Base-by-base conservation (phyloP, 2,329 filamentous ascomycete species). In the Ploettnerulaceae sp. region DNA sequence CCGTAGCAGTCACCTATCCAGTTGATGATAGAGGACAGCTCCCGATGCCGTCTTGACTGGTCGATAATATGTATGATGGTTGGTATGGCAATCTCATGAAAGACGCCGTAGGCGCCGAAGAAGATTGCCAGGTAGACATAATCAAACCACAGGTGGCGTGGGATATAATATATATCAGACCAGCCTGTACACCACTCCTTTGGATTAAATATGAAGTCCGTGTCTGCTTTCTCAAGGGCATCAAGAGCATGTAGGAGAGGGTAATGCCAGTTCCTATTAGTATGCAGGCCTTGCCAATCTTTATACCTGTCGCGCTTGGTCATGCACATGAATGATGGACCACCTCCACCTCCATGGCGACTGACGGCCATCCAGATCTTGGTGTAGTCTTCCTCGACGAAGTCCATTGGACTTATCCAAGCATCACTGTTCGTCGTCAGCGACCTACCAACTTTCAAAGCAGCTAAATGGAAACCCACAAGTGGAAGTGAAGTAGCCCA, bases 121-220 rank as follows among this genome's bases (percentile, higher is more conserved):
- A 63, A 40, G n/a, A 52, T 43, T 7, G 56, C 41, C 3, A 65
- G 54, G 33, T 55, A 51, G 26, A 65, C 60, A 24, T 51, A 66
- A 47, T 66, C 63, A 24, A 49, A 48, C 42, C 65, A 66, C 50
- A 61, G 61, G 24, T 57, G 58, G 20, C 61, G 57, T 5, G 64
- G 64, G 24, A 66, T 51, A 53, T 61, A 66, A 53, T 63, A 66
- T 9, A 66, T 63, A 33, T 66, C 64, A 4, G 55, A 57, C 63
- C 63, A 66, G 20, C 63, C 63, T 7, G 58, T 48, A 41, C 62
- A 65, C 41, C 55, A 64, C 49, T 65, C 58, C 6, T 52, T 20
- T 7, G 42, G 35, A 31, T 58, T 36, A 26, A 59, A 51, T 3
- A 26, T 52, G 55, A 58, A 62, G 24, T 59, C 54, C 7, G 57